Evolutionary conservation across 148 eudicot genomes (phyloP).

Genomic region (Limonium bicolor): DNA sequence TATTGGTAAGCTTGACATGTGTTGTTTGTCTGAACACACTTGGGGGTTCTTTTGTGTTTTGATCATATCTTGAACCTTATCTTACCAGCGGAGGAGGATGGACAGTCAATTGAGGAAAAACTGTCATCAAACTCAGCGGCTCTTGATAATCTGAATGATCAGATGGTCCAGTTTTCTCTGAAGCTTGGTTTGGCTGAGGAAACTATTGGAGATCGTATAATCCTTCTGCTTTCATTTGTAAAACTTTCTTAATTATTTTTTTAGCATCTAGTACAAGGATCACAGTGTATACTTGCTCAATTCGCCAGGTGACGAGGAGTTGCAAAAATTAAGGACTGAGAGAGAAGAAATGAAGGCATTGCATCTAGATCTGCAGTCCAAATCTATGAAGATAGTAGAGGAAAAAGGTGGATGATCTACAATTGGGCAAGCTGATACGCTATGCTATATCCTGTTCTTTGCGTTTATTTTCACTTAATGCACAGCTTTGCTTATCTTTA

Average conservation of each 20-base stretch:
- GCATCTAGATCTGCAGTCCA: constrained; percentile 32
- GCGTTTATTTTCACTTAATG: no score
- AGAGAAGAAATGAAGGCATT: constrained; percentile 41
- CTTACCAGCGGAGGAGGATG: constrained; percentile 75
- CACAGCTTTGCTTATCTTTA: no score
- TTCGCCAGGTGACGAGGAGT: constrained; percentile 58
- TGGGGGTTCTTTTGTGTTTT: not conserved
- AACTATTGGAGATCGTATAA: constrained; percentile 47
- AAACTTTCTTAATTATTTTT: not conserved
- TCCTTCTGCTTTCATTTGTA: not conserved
- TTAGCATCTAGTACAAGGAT: no score
- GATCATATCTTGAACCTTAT: not conserved
- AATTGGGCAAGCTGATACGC: no score
- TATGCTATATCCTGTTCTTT: no score
- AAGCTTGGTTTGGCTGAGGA: constrained; percentile 67
- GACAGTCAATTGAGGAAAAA: constrained; percentile 41
- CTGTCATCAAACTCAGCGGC: constrained; percentile 40
- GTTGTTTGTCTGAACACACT: not conserved
- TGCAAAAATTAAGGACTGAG: constrained; percentile 39
- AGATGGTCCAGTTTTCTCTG: constrained; percentile 50
- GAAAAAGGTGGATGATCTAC: constrained; percentile 66
- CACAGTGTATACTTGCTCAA: no score
- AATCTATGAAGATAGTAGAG: constrained; percentile 24
- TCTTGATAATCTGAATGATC: constrained; percentile 42
- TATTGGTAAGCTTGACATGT: constrained; percentile 30